phyloP scores from a whole-genome alignment of 176 grass and related monocot species.

The Coix lacrymajobi region DNA sequence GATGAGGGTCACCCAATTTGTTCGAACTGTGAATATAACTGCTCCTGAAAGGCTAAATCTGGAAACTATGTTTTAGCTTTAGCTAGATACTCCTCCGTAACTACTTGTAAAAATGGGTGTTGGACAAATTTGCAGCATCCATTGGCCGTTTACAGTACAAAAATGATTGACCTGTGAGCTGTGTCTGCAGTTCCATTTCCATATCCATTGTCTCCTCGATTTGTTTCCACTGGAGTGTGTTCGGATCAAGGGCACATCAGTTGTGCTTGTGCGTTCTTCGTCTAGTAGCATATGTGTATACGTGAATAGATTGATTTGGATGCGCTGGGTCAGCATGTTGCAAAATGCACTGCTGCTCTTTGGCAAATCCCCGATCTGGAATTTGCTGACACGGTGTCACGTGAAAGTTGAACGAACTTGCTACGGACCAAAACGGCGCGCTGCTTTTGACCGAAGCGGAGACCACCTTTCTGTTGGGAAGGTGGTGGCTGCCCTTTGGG shows the following conservation, averaged over 20 bases:
- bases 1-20: neutral
- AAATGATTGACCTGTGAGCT: neutral
- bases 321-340: neutral
- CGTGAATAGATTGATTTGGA: neutral
- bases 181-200: neutral
- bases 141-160: neutral
- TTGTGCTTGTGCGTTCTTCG: no score
- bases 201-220: neutral
- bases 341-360: neutral
- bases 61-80: constrained; percentile 9
- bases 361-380: neutral
- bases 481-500: neutral
- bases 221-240: neutral
- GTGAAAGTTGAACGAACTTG: constrained; percentile 17
- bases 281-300: neutral
- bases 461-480: constrained; percentile 2
- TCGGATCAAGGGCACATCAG: neutral
- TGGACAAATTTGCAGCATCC: neutral
- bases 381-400: neutral
- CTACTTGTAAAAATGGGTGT: neutral
- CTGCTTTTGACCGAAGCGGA: constrained; percentile 11
- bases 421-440: neutral
- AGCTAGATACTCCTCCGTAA: neutral
- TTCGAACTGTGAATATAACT: constrained; percentile 29
- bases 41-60: neutral